Evolutionary conservation across 2,329 filamentous ascomycete species (phyloP), one percentile per base, ranked within the genome.

Genomic region (Metarhizium brunneum): DNA sequence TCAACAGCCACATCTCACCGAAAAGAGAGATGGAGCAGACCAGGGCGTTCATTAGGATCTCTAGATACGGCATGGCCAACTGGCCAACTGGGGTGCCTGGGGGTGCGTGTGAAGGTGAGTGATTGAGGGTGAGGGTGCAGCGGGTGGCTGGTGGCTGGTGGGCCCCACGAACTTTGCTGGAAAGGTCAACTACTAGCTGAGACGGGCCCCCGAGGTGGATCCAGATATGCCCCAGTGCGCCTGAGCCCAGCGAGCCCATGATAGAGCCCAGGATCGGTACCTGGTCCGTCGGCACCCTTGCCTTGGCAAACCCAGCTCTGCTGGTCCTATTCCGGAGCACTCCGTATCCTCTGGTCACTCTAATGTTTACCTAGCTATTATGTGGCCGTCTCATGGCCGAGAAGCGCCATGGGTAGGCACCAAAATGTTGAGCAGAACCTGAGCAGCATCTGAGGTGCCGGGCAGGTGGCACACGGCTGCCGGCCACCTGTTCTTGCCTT

Each of bases 381-480:
- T 25, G 25, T 4, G 25, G 25, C 25, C 25, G 25, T 25, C 25
- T 25, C 25, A 25, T 25, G 25, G 25, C 25, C 25, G 25, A 25
- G 25, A 25, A 25, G 25, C 25, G 38, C 38, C 14, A 40, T 40
- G 38, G 50, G 32, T 32, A 52, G 35, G 32, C 32, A n/a, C 40
- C 32, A 18, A 18, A 35, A 42, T 1, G 25, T 25, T 25, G 25
- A 25, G 32, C 50, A 18, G 14, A 14, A 35, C 25, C 32, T 50
- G 29, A 50, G 36, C 40, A 35, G 7, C 6, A 35, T 11, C 10
- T 53, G 40, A 32, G 20, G 4, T 32, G 35, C 20, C 42, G 20
- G 16, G 56, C 56, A 55, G 56, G 56, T 57, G 56, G 53, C 53
- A 57, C 56, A 45, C 52, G 42, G 43, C 47, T 50, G 53, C 56